Percentiles rank a stretch among this genome's conserved stretches.
Conservation (phyloP, 441 rosid genomes). For the Mallotus repandus region DNA sequence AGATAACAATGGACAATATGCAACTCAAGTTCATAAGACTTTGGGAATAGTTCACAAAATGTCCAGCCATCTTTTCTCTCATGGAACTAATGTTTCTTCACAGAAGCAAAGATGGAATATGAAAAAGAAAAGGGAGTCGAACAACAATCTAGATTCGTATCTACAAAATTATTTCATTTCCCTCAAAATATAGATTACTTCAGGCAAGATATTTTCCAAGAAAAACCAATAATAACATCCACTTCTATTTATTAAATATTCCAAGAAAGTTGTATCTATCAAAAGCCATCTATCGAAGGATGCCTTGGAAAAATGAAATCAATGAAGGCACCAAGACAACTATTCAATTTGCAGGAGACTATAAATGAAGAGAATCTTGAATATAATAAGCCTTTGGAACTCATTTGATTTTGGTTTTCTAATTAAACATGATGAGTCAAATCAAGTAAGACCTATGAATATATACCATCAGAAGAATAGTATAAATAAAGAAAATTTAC, state of each 20-base stretch:
- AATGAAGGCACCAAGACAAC: background rate
- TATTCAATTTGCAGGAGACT: background rate
- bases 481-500: too few species aligned
- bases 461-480: too few species aligned
- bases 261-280: background rate
- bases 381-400: background rate
- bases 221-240: background rate
- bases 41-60: too few species aligned
- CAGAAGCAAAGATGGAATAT: too few species aligned
- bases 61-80: background rate
- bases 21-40: too few species aligned
- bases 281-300: background rate
- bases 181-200: background rate
- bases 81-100: background rate
- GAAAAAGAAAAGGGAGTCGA: too few species aligned
- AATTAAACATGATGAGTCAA: background rate
- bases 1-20: slow-evolving; percentile 7
- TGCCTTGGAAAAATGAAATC: background rate
- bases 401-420: background rate
- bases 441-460: background rate
- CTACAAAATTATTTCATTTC: background rate
- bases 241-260: too few species aligned
- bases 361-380: background rate
- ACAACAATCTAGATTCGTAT: too few species aligned
- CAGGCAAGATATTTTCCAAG: background rate